phyloP scores from a whole-genome alignment of 1,284 basidiomycete species.

The Amylostereum areolatum region DNA sequence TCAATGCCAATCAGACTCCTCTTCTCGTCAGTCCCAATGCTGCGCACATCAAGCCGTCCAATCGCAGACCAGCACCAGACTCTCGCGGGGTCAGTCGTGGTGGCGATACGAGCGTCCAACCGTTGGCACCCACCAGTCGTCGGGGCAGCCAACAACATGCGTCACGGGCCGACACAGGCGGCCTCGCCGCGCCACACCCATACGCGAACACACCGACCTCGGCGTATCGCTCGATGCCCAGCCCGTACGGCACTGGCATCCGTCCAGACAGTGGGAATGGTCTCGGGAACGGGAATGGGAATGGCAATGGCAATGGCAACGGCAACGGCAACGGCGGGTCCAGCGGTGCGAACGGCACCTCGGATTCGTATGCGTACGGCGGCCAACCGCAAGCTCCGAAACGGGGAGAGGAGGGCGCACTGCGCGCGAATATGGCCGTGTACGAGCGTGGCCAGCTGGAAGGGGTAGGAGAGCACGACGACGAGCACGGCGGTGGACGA shows the following conservation, averaged over 20 bases:
- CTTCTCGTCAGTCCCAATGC: slow-evolving; percentile 59
- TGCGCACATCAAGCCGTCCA: slow-evolving; percentile 51
- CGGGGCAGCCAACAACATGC: slow-evolving; percentile 56
- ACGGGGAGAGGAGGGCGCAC: slow-evolving; percentile 13
- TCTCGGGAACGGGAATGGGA: slow-evolving; percentile 30
- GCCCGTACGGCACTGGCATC: slow-evolving; percentile 45
- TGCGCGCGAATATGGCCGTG: slow-evolving; percentile 48
- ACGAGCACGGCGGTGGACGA: slow-evolving; percentile 35
- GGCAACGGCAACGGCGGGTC: slow-evolving; percentile 30
- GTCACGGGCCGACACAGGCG: slow-evolving; percentile 26
- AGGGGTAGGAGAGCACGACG: slow-evolving; percentile 38
- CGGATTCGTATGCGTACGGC: slow-evolving; percentile 12
- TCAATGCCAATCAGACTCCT: slow-evolving; percentile 35
- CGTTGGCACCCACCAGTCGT: slow-evolving; percentile 52
- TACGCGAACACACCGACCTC: slow-evolving; percentile 58
- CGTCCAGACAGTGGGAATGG: slow-evolving; percentile 31
- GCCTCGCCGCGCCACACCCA: slow-evolving; percentile 54
- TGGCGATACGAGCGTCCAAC: slow-evolving; percentile 46
- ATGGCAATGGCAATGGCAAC: slow-evolving; percentile 27
- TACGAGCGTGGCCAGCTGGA: slow-evolving; percentile 55
- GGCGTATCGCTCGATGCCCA: slow-evolving; percentile 45
- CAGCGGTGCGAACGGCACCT: slow-evolving; percentile 23
- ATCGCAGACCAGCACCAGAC: slow-evolving; percentile 36
- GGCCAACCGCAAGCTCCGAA: slow-evolving; percentile 8
- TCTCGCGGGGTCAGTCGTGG: slow-evolving; percentile 38